Evolutionary conservation across 768 basidiomycete species (phyloP).

Genomic region (Fibroporia radiculosa): DNA sequence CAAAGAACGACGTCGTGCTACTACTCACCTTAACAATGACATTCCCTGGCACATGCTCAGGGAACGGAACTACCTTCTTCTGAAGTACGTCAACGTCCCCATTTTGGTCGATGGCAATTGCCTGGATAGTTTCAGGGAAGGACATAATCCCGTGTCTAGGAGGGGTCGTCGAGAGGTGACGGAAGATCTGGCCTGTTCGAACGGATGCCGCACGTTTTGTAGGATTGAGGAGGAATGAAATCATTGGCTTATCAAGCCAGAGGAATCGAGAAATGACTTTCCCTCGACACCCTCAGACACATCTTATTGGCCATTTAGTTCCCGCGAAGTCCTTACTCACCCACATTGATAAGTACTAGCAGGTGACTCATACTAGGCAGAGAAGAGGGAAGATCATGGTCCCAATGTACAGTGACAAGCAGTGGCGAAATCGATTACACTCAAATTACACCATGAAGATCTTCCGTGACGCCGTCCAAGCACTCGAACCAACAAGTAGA

Average conservation of each 20-base stretch:
- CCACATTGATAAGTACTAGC: too few relatives aligned
- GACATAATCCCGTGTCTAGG: constrained; percentile 31
- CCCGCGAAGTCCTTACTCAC: too few relatives aligned
- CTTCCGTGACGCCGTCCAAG: too few relatives aligned
- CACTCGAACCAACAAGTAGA: too few relatives aligned
- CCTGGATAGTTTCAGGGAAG: constrained; percentile 55
- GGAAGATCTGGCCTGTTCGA: constrained; percentile 18
- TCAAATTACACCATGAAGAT: too few relatives aligned
- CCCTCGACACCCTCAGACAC: too few relatives aligned
- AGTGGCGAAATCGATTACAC: too few relatives aligned
- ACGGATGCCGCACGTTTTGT: background rate
- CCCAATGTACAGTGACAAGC: too few relatives aligned
- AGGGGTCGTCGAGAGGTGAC: constrained; percentile 23
- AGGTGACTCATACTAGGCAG: too few relatives aligned
- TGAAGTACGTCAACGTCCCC: constrained; percentile 77
- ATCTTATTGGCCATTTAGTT: too few relatives aligned
- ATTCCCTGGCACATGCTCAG: constrained; percentile 50
- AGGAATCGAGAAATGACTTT: too few relatives aligned
- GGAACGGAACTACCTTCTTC: constrained; percentile 60
- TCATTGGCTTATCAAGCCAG: constrained; percentile 13
- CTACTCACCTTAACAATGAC: constrained; percentile 40
- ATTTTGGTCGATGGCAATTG: constrained; percentile 61
- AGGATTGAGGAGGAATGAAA: background rate
- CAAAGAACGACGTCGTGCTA: background rate
- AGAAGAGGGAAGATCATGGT: too few relatives aligned